Conservation (phyloP, 2,329 filamentous ascomycete species). For the Didymella glomerata region DNA sequence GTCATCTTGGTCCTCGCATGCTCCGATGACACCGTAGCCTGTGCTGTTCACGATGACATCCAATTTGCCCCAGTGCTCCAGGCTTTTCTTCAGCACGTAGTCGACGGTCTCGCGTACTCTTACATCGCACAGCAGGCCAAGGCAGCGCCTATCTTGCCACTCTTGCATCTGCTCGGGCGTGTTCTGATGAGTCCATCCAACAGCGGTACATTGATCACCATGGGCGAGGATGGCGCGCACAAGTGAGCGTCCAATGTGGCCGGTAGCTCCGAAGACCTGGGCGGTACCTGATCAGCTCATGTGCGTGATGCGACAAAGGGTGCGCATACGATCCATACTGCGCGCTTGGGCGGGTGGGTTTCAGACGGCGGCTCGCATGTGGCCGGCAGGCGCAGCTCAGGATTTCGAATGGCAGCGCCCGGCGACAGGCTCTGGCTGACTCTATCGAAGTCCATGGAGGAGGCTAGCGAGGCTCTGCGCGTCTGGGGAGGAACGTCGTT, state of each 20-base stretch:
- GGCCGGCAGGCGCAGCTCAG: constrained; percentile 71
- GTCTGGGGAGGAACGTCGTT: constrained; percentile 1
- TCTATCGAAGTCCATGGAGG: constrained; percentile 48
- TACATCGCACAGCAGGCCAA: constrained; percentile 89
- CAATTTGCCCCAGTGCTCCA: constrained; percentile 79
- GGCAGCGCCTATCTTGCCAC: constrained; percentile 71
- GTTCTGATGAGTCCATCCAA: constrained; percentile 83
- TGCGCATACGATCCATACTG: constrained; percentile 83
- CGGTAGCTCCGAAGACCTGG: constrained; percentile 90
- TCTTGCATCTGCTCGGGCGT: constrained; percentile 74
- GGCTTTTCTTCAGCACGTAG: constrained; percentile 72
- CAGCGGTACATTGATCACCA: constrained; percentile 84
- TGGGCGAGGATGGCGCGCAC: constrained; percentile 82
- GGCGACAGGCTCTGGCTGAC: constrained; percentile 51
- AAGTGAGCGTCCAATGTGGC: constrained; percentile 92
- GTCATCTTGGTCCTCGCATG: constrained; percentile 96
- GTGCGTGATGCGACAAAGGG: constrained; percentile 1
- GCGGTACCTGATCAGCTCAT: constrained; percentile 13
- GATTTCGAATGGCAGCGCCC: constrained; percentile 42
- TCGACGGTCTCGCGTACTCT: constrained; percentile 80
- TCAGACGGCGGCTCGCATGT: constrained; percentile 86
- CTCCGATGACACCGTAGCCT: constrained; percentile 92
- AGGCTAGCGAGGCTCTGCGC: constrained; percentile 22
- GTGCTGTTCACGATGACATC: constrained; percentile 91
- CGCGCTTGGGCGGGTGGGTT: constrained; percentile 73